Evolutionary conservation across 176 grass and related monocot genomes (phyloP), one percentile per base, ranked within the genome.

Genomic region (Avena insularis): DNA sequence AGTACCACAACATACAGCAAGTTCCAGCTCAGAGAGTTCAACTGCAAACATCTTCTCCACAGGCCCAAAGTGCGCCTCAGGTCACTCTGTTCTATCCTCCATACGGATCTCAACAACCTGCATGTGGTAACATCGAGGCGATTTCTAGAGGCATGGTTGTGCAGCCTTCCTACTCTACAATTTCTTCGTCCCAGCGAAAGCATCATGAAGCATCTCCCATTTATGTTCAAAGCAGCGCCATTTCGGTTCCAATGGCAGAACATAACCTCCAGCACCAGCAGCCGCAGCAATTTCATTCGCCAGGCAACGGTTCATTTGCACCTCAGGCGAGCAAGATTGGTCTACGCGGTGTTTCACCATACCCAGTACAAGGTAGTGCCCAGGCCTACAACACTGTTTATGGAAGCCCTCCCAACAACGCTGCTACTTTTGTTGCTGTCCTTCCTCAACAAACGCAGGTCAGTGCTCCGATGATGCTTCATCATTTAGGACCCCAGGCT

Each of bases 31-130:
- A 93, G 40, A 49, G 85, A 21, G 47, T 90, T 73, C 91, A 89
- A 40, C 75, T 83, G 79, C 91, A 82, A 82, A 84, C 86, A 35
- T 90, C 91, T 40, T 87, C 87, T 50, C 86, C 90, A 66, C 90
- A 95, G 33, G 69, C 90, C 83, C 95, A 87, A 31, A 92, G 90
- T 66, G 87, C 89, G 25, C 89, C 90, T 87, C 92, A 94, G 80
- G 82, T 82, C 20, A 66, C 90, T 66, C 63, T 86, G 38, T 81
- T 92, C 12, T 99, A 96, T 86, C 92, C 94, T 78, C 87, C 88
- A 19, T 98, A 93, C 35, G 84, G 85, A 13, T 73, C 90, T 91
- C 92, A 88, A 82, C 94, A 91, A 74, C 70, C 91, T 89, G 78
- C 90, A 50, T 91, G 81, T 88, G 82, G 81, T 81, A 86, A 83